phyloP scores from a whole-genome alignment of 1,284 basidiomycete genomes.

The Boletus mariae region DNA sequence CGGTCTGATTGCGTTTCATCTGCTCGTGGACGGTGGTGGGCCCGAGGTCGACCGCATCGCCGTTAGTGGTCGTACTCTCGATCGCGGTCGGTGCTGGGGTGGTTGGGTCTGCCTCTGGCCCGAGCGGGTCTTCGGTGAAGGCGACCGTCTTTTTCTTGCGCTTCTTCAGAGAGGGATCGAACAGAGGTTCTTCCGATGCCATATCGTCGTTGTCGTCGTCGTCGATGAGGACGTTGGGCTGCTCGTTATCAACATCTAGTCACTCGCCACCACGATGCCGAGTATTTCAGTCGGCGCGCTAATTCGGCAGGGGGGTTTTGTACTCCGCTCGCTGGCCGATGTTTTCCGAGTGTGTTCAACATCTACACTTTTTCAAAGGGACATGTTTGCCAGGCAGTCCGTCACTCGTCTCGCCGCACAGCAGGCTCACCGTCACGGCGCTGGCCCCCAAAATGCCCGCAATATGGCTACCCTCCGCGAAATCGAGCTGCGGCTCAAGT shows the following conservation, averaged over 20 bases:
- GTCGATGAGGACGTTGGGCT: constrained; percentile 16
- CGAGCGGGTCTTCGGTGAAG: constrained; percentile 80
- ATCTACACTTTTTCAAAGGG: constrained; percentile 9
- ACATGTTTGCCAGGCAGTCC: constrained; percentile 66
- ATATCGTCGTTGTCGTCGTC: constrained; percentile 29
- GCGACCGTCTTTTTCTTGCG: constrained; percentile 83
- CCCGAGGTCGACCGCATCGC: constrained; percentile 69
- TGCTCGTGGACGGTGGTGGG: constrained; percentile 71
- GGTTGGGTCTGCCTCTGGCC: constrained; percentile 77
- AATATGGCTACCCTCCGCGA: constrained; percentile 98
- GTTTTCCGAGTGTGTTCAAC: constrained; percentile 31
- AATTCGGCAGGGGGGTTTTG: constrained; percentile 20
- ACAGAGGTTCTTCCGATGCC: constrained; percentile 71
- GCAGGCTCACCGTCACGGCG: constrained; percentile 51
- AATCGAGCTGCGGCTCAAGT: constrained; percentile 96
- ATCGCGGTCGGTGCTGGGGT: constrained; percentile 66
- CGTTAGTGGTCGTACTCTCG: constrained; percentile 62
- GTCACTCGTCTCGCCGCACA: constrained; percentile 59
- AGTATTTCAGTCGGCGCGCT: constrained; percentile 21
- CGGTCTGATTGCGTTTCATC: constrained; percentile 51
- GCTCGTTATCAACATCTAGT: constrained; percentile 14
- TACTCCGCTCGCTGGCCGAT: constrained; percentile 36
- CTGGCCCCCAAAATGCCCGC: constrained; percentile 63
- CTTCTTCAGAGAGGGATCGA: constrained; percentile 82
- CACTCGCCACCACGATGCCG: constrained; percentile 22